Evolutionary conservation across 1,139 yeast species (phyloP), one percentile per base, ranked within the genome.

Genomic region (Magnusiomyces tetraspermus): DNA sequence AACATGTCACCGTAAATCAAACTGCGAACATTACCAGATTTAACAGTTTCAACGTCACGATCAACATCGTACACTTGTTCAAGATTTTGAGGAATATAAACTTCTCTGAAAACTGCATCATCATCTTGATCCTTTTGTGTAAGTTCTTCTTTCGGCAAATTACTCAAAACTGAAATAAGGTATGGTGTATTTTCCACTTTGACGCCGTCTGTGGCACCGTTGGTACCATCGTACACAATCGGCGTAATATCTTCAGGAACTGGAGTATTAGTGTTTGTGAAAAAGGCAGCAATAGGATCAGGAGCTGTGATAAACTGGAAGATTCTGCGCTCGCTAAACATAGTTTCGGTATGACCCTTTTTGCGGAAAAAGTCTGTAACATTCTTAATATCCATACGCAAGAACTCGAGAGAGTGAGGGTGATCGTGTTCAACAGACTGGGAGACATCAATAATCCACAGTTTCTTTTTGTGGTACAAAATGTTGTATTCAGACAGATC

Each of bases 351-450:
- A 22, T 43, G 46, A 36, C 83, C 83, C 66, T 83, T 82, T 62
- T 77, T 77, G 55, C 82, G 76, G 63, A 94, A 94, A 67, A 83
- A 94, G 62, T 86, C 94, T 64, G 89, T 92, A 21, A 92, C 89
- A 63, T 94, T 94, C 68, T 90, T 92, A 63, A 94, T 90, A 69
- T 94, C 99, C 98, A 92, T 92, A 65, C 99, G 75, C 55, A 94
- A 71, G 65, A 94, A 94, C 66, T 92, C 97, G 56, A 92, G 74
- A 46, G 96, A 86, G 86, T 88, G 89, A 5, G 97, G 98, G 68
- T 94, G 99, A 61, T 90, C 97, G 23, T 96, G 97, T 67, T 94
- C 97, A 28, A 94, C 98, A 38, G 95, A 83, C 66, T 94, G 99
- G 0, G 97, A 90, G 22, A 94, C 99, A 71, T 94, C 99, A 61